Evolutionary conservation across 129 eudicot genomes (phyloP).

Genomic region (Flaveria brownii): DNA sequence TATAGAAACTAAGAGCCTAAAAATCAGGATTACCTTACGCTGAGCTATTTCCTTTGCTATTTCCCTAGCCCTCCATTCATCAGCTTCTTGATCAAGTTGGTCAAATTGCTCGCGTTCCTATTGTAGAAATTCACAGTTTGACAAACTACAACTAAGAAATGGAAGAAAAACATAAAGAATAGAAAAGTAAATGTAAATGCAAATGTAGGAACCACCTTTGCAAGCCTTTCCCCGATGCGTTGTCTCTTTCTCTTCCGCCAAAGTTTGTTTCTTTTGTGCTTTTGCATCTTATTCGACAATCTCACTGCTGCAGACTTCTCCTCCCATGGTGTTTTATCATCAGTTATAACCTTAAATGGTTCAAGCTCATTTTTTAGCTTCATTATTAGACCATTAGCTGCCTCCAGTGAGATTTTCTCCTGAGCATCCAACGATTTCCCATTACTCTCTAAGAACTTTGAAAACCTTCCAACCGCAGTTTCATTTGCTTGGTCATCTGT

Average conservation of each 20-base stretch:
- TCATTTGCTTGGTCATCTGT: constrained; percentile 27
- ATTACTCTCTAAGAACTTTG: constrained; percentile 45
- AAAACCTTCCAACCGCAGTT: constrained; percentile 31
- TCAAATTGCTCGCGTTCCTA: constrained; percentile 71
- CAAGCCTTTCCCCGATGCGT: constrained; percentile 56
- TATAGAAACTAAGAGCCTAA: background rate
- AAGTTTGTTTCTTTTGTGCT: constrained; percentile 75
- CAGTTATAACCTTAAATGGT: constrained; percentile 74
- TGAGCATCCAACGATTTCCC: constrained; percentile 47
- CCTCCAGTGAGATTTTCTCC: constrained; percentile 58
- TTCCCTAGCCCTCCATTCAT: constrained; percentile 96
- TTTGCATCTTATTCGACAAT: constrained; percentile 65
- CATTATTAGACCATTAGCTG: constrained; percentile 67
- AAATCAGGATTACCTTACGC: constrained; percentile 50
- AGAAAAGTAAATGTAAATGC: background rate
- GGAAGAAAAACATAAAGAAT: background rate
- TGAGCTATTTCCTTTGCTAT: constrained; percentile 87
- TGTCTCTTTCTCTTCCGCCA: constrained; percentile 87
- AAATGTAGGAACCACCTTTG: constrained; percentile 47
- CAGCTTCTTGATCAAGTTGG: constrained; percentile 80
- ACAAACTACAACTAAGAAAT: background rate
- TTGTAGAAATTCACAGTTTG: constrained; percentile 11
- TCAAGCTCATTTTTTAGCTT: constrained; percentile 67
- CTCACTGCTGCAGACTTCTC: constrained; percentile 80
- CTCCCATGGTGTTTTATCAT: constrained; percentile 79